Evolutionary conservation across 768 basidiomycete genomes (phyloP).

Genomic region (Pulveroboletus sp.): DNA sequence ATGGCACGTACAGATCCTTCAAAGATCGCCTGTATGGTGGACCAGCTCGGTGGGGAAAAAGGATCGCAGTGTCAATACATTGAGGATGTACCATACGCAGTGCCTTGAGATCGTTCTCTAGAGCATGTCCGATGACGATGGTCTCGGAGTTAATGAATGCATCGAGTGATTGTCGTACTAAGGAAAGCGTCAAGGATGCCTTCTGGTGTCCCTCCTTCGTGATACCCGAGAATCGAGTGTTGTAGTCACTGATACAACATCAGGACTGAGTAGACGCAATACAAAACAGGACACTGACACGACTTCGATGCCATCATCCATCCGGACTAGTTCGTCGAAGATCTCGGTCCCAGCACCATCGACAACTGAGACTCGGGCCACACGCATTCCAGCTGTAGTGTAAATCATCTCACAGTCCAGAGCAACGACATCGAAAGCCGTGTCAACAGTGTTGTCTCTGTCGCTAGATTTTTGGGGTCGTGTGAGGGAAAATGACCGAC

Average conservation of each 20-base stretch:
- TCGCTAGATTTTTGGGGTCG: constrained; percentile 15
- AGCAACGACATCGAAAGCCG: constrained; percentile 71
- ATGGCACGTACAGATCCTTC: constrained; percentile 62
- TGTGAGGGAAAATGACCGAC: constrained; percentile 66
- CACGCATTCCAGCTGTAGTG: constrained; percentile 86
- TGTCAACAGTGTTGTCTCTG: constrained; percentile 18
- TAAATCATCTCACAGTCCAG: constrained; percentile 98
- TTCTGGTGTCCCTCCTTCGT: constrained; percentile 50
- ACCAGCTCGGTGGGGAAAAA: constrained; percentile 85
- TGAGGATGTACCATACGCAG: constrained; percentile 80
- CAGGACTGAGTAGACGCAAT: background rate
- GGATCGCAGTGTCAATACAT: constrained; percentile 80
- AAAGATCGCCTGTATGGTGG: constrained; percentile 73
- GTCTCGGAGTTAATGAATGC: constrained; percentile 72
- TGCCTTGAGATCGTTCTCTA: constrained; percentile 93
- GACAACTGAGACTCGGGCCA: constrained; percentile 87
- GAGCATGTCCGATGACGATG: constrained; percentile 82
- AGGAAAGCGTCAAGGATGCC: constrained; percentile 62
- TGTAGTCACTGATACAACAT: constrained; percentile 63
- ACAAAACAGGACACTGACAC: constrained; percentile 46
- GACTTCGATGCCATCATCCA: constrained; percentile 76
- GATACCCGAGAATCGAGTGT: constrained; percentile 87
- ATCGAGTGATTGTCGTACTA: constrained; percentile 65
- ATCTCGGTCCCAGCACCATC: constrained; percentile 69
- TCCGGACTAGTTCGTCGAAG: constrained; percentile 76